Percentiles rank a stretch among this genome's conserved stretches.
These are phyloP conservation scores for Leccinum ponderosum DNA, from an alignment of 1,284 basidiomycete genomes.

Conservation along the genomic window DNA sequence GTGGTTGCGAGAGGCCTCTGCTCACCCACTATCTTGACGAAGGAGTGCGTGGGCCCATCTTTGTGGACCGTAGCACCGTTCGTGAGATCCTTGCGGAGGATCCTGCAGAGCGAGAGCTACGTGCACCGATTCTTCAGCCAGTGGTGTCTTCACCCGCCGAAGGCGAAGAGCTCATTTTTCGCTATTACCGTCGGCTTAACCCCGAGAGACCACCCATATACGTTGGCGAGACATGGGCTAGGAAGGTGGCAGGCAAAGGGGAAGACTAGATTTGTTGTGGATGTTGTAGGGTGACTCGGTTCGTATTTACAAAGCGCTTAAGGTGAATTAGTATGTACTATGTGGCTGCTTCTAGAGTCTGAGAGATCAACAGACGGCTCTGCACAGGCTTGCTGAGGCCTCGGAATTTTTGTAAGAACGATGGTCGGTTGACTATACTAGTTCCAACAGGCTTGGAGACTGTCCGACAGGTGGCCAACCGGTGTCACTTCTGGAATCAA, in stretches of 20 bases:
- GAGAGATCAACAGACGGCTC: too few relatives aligned
- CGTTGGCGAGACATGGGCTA: slow-evolving; percentile 14
- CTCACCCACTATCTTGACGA: slow-evolving; percentile 11
- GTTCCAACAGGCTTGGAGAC: too few relatives aligned
- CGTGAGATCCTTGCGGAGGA: neutral
- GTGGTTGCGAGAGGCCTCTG: neutral
- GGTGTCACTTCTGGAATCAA: too few relatives aligned
- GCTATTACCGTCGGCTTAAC: neutral
- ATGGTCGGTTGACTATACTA: too few relatives aligned
- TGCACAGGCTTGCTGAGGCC: too few relatives aligned
- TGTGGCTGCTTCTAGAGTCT: too few relatives aligned
- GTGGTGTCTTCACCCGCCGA: neutral
- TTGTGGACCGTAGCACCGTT: slow-evolving; percentile 8
- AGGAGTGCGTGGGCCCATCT: slow-evolving; percentile 6
- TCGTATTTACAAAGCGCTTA: too few relatives aligned
- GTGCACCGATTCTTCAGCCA: slow-evolving; percentile 5
- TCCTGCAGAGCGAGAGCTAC: slow-evolving; percentile 2
- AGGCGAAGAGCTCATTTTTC: slow-evolving; percentile 10
- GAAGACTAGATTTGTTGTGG: neutral
- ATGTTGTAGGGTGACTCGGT: too few relatives aligned
- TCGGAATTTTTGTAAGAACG: too few relatives aligned
- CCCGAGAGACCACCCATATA: slow-evolving; percentile 3
- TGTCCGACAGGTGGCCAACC: too few relatives aligned
- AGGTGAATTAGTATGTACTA: too few relatives aligned
- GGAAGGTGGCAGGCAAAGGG: slow-evolving; percentile 1